Conservation (phyloP, 106 monocot species). For the Allium sativum region DNA sequence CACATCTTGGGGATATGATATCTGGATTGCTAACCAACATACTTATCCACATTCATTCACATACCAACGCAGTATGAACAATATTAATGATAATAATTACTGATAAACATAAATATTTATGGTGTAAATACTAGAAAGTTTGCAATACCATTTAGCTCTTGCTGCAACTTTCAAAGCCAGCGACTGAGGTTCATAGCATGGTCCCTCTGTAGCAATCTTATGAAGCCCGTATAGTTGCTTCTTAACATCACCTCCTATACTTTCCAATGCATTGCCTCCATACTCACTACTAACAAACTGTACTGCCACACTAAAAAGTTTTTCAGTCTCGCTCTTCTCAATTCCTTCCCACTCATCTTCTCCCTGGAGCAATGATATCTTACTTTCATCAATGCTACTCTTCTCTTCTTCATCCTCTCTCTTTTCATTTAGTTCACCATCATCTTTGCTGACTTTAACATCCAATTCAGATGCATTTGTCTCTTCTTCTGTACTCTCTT, state of each 20-base stretch:
- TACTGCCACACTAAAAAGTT: slow-evolving; percentile 32
- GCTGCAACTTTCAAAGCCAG: slow-evolving; percentile 52
- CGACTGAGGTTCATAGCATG: slow-evolving; percentile 52
- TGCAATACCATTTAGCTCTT: slow-evolving; percentile 55
- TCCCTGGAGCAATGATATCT: slow-evolving; percentile 13
- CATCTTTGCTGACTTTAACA: background rate
- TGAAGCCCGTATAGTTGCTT: slow-evolving; percentile 47
- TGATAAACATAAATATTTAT: too few species aligned
- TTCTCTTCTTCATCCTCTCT: background rate
- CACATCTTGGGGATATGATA: too few species aligned
- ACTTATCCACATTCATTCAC: too few species aligned
- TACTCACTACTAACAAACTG: slow-evolving; percentile 21
- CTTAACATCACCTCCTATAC: slow-evolving; percentile 34
- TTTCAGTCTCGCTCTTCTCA: slow-evolving; percentile 51
- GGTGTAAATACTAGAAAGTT: too few species aligned
- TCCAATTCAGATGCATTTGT: background rate
- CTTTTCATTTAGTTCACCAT: background rate
- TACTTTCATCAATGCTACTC: background rate
- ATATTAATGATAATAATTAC: too few species aligned
- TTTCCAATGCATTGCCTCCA: slow-evolving; percentile 24
- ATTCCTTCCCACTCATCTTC: slow-evolving; percentile 80
- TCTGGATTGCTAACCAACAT: too few species aligned
- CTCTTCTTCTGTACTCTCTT: background rate
- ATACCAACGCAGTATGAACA: too few species aligned
- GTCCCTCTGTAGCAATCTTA: slow-evolving; percentile 66